phyloP scores from a whole-genome alignment of 1,139 yeast species.

The Yamadazyma songkhlaensis region DNA sequence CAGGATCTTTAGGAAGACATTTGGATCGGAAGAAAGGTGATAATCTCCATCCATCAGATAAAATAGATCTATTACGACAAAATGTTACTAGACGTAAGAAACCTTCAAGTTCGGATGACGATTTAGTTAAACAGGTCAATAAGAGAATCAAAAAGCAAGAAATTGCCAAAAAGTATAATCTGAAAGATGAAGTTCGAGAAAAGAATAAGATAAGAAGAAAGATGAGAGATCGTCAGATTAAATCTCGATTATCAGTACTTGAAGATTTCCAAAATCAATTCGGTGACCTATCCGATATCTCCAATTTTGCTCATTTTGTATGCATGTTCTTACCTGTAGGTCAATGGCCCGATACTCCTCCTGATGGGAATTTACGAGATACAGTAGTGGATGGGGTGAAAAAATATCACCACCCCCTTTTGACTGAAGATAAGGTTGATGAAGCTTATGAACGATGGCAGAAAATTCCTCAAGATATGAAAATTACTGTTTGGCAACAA shows the following conservation, averaged over 20 bases:
- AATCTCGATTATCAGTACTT: constrained; percentile 17
- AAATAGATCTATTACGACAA: constrained; percentile 13
- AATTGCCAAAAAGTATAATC: constrained; percentile 8
- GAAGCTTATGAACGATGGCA: constrained; percentile 7
- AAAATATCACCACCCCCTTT: background rate
- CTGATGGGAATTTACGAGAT: background rate
- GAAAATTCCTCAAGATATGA: constrained; percentile 4
- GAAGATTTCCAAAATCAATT: constrained; percentile 16
- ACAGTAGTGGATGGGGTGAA: background rate
- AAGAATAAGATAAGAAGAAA: constrained; percentile 19
- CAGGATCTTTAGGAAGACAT: constrained; percentile 19
- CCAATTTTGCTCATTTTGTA: constrained; percentile 12
- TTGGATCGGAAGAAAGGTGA: constrained; percentile 21
- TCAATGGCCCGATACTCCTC: constrained; percentile 16
- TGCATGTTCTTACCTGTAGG: constrained; percentile 16
- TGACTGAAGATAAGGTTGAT: background rate
- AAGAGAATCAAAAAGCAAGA: constrained; percentile 3
- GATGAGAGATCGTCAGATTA: constrained; percentile 19
- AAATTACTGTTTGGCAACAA: constrained; percentile 6
- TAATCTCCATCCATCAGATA: constrained; percentile 16
- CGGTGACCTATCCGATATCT: constrained; percentile 10
- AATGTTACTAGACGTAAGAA: constrained; percentile 11
- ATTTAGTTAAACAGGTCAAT: constrained; percentile 5
- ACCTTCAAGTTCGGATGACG: constrained; percentile 1
- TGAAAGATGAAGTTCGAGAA: constrained; percentile 16